Conservation (phyloP, 1,139 yeast species). For the Wickerhamomyces sp. region DNA sequence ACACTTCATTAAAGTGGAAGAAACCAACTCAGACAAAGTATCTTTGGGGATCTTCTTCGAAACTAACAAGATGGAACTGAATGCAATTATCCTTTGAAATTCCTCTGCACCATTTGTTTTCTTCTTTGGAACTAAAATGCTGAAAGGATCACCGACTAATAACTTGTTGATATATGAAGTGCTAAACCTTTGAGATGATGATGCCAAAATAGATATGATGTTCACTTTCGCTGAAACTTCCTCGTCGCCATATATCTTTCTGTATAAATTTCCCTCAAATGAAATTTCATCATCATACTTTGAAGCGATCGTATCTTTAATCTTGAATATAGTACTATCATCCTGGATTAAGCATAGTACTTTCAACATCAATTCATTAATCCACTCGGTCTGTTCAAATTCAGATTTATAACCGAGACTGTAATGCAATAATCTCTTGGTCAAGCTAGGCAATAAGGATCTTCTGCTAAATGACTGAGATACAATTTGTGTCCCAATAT, state of each 20-base stretch:
- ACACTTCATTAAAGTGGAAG: constrained; percentile 26
- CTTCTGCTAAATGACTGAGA: constrained; percentile 59
- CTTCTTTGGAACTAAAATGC: constrained; percentile 45
- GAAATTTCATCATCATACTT: constrained; percentile 26
- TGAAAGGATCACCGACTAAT: constrained; percentile 33
- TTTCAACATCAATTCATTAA: constrained; percentile 45
- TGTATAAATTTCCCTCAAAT: constrained; percentile 36
- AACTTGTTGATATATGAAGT: constrained; percentile 37
- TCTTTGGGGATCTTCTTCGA: constrained; percentile 23
- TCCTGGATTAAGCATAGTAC: constrained; percentile 49
- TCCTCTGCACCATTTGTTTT: constrained; percentile 68
- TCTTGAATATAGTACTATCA: constrained; percentile 48
- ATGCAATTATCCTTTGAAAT: constrained; percentile 53
- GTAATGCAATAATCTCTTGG: constrained; percentile 37
- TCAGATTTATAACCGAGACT: constrained; percentile 30
- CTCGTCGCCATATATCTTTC: constrained; percentile 48
- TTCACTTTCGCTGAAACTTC: constrained; percentile 55
- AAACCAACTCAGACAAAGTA: constrained; percentile 21
- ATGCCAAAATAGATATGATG: constrained; percentile 41
- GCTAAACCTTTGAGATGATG: constrained; percentile 35
- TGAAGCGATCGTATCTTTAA: constrained; percentile 54
- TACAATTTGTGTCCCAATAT: constrained; percentile 42
- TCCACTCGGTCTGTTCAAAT: constrained; percentile 47
- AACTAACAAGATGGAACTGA: constrained; percentile 44
- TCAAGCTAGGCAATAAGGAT: constrained; percentile 58